Conservation (phyloP, 495 filamentous ascomycete species). For the Penicillium malachiteum region DNA sequence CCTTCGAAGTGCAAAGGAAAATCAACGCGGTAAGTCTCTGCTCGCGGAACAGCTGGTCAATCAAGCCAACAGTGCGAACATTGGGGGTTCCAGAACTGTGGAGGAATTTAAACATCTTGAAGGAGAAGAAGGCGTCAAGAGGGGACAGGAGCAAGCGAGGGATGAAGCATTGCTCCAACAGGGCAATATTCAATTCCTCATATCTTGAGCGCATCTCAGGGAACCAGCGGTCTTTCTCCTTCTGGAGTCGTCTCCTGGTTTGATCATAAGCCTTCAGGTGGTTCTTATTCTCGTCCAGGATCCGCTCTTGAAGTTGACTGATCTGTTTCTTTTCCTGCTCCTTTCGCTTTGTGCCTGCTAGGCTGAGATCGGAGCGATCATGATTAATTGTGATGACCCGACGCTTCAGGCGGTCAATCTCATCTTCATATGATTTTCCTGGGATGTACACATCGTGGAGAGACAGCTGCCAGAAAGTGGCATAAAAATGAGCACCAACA, state of each 20-base stretch:
- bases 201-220: constrained; percentile 56
- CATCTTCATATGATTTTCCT: constrained; percentile 68
- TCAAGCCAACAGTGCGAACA: constrained; percentile 81
- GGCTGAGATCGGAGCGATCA: constrained; percentile 70
- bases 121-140: constrained; percentile 82
- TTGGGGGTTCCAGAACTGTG: constrained; percentile 79
- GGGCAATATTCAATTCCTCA: constrained; percentile 65
- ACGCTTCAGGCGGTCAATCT: constrained; percentile 61
- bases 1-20: constrained; percentile 81
- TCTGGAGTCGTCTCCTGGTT: constrained; percentile 60
- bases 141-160: constrained; percentile 82
- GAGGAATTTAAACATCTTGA: constrained; percentile 79
- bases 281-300: constrained; percentile 68
- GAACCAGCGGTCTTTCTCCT: constrained; percentile 84
- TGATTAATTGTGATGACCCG: constrained; percentile 60
- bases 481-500: constrained; percentile 75
- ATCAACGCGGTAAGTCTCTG: constrained; percentile 77
- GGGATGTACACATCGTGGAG: constrained; percentile 77
- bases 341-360: constrained; percentile 60
- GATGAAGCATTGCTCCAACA: constrained; percentile 88
- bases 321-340: constrained; percentile 61
- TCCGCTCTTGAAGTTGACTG: constrained; percentile 56
- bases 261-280: constrained; percentile 65
- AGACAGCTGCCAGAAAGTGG: constrained; percentile 90
- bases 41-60: constrained; percentile 80